Percentiles rank a stretch among this genome's conserved stretches.
These are phyloP conservation scores for Euclidium syriacum DNA, from an alignment of 345 rosid species.

Conservation along the genomic window DNA sequence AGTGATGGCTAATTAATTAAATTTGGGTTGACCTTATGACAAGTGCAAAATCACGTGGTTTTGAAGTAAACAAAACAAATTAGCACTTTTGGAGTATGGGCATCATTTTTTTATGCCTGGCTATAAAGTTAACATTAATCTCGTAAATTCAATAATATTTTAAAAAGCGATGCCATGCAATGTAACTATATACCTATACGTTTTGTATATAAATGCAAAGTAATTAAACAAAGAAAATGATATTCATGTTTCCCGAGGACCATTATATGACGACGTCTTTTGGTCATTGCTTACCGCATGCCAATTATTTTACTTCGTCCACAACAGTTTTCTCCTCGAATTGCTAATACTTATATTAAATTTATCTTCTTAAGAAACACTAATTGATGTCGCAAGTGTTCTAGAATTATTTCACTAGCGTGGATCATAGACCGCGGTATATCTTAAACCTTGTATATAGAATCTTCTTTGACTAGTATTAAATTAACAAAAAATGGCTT, in stretches of 20 bases:
- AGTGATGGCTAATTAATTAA: not conserved
- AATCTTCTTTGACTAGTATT: conserved; percentile 21
- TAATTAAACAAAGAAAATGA: not conserved
- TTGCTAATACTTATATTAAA: not conserved
- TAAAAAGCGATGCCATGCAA: conserved; percentile 17
- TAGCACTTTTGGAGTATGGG: conserved; percentile 20
- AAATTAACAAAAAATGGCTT: conserved; percentile 10
- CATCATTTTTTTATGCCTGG: not conserved
- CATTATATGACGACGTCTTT: conserved; percentile 17
- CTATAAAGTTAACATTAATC: not conserved
- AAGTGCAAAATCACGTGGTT: conserved; percentile 36
- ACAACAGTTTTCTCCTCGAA: conserved; percentile 7
- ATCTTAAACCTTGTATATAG: not conserved
- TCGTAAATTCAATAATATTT: not conserved
- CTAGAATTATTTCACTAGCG: not conserved
- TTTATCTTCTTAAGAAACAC: not conserved
- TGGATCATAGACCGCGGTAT: not conserved
- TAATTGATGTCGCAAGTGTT: not conserved
- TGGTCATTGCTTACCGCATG: conserved; percentile 29
- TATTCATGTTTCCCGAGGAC: conserved; percentile 15
- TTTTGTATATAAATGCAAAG: not conserved
- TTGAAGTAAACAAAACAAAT: conserved; percentile 31
- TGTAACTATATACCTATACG: conserved; percentile 11
- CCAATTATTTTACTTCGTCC: not conserved
- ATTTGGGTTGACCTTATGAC: conserved; percentile 15